Evolutionary conservation across 257 asterid genomes (phyloP).

Genomic region (Primulina eburnea): DNA sequence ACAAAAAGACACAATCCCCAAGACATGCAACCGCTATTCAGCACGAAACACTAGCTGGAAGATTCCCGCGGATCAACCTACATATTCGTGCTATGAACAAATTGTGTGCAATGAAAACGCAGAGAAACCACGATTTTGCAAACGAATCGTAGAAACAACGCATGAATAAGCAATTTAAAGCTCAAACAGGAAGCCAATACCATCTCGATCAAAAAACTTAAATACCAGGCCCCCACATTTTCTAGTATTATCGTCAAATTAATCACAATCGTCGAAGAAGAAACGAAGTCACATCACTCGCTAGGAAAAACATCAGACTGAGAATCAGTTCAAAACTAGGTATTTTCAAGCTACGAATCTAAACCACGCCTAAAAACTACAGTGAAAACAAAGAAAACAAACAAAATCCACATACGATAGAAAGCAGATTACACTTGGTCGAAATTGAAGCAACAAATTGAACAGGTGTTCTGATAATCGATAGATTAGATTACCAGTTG

Average conservation of each 20-base stretch:
- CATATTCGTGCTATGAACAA: neutral
- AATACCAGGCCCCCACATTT: neutral
- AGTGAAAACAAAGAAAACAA: neutral
- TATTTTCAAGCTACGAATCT: neutral
- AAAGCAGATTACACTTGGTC: neutral
- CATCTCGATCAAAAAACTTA: neutral
- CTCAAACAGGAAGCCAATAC: neutral
- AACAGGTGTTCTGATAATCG: neutral
- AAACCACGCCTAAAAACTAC: neutral
- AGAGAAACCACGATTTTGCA: neutral
- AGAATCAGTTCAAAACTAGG: neutral
- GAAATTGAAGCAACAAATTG: neutral
- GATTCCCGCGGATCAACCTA: neutral
- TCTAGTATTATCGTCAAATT: neutral
- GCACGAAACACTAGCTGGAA: neutral
- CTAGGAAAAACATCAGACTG: neutral
- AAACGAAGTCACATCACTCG: neutral
- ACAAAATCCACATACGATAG: neutral
- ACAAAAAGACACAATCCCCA: neutral
- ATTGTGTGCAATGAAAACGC: neutral
- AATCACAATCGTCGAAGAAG: neutral
- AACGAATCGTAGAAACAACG: neutral
- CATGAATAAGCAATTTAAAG: neutral
- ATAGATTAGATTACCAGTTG: neutral
- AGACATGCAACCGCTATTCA: neutral